Base-by-base conservation (phyloP, 148 eudicot species). In the Linanthus parryae region DNA sequence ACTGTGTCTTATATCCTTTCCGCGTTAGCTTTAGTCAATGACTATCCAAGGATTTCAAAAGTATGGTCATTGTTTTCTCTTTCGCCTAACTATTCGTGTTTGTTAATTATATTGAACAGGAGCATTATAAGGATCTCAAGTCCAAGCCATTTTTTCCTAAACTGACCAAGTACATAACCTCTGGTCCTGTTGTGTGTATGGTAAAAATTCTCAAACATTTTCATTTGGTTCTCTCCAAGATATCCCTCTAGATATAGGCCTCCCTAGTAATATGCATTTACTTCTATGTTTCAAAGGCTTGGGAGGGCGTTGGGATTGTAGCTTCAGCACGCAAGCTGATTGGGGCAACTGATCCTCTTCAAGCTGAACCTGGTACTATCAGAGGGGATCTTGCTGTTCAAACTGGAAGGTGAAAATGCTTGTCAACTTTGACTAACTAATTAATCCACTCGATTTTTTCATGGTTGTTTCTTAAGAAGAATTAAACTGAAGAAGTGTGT, bases 181-280 rank as follows among this genome's bases (percentile, higher is more conserved):
- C 96, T 23, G 98, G 98, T 52, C 98, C 98, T 24, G 98, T 92
- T 64, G 95, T 92, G 49, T 84, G 95, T 67, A 91, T 91, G 98
- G 98, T 91, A 79, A 70, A 45, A 27, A 54, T 63, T 52, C 37
- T 27, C 48, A 22, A 8, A 33, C 7, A 8, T 29, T 54, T 44
- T 45, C 10, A 41, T 41, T 1, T 2, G 23, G 2, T 6, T 41
- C 2, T 17, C 17, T 41, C 13, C 0, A 19, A 11, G 45, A 12
- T 41, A 41, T 2, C 20, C 5, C 20, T 19, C 7, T 41, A 19
- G 45, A 41, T 3, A 17, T 11, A 2, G 17, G 45, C 11, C 20
- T 41, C 17, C 17, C 42, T 12, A 38, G 42, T 14, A 38, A 38
- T 1, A 1, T 53, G 26, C 5, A 9, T 5, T 43, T 17, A 25